A percentile compares a stretch with the other conserved stretches of the same genome.
Conservation (phyloP, 192 early-diverging fungal species). For the Obelidium mucronatum region DNA sequence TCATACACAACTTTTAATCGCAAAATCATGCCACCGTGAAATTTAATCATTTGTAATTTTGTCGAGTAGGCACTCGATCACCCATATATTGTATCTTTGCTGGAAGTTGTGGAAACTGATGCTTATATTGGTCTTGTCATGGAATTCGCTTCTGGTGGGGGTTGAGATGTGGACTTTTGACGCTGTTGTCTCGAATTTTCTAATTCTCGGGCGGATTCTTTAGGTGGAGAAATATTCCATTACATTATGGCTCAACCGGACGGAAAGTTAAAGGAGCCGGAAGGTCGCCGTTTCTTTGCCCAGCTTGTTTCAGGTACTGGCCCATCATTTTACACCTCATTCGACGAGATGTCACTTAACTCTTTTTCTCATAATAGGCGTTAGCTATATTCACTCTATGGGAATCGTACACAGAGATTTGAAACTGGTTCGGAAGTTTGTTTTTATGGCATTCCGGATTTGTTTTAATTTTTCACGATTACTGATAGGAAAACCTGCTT, state of each 20-base stretch:
- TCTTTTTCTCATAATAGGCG: conserved; percentile 88
- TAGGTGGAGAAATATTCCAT: conserved; percentile 96
- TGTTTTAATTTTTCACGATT: conserved; percentile 7
- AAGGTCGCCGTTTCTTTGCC: conserved; percentile 90
- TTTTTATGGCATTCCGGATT: neutral
- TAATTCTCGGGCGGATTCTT: too few relatives aligned
- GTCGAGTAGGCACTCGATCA: conserved; percentile 74
- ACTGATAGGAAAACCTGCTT: conserved; percentile 85
- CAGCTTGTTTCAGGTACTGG: too few relatives aligned
- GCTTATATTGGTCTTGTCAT: conserved; percentile 96
- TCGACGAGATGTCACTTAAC: too few relatives aligned
- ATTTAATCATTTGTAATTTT: conserved; percentile 19
- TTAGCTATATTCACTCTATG: conserved; percentile 90
- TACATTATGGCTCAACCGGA: conserved; percentile 95
- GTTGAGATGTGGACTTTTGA: neutral
- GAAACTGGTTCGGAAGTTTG: conserved; percentile 70
- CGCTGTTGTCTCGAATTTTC: conserved; percentile 73
- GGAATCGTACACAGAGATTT: conserved; percentile 97
- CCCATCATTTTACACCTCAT: too few relatives aligned
- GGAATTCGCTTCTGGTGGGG: conserved; percentile 61
- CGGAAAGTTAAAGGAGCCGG: conserved; percentile 88
- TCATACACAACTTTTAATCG: neutral
- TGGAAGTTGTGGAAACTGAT: conserved; percentile 96
- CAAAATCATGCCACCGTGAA: neutral
- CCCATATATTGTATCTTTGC: conserved; percentile 88